Evolutionary conservation across 768 basidiomycete genomes (phyloP).

Genomic region (Cystoderma amianthinum): DNA sequence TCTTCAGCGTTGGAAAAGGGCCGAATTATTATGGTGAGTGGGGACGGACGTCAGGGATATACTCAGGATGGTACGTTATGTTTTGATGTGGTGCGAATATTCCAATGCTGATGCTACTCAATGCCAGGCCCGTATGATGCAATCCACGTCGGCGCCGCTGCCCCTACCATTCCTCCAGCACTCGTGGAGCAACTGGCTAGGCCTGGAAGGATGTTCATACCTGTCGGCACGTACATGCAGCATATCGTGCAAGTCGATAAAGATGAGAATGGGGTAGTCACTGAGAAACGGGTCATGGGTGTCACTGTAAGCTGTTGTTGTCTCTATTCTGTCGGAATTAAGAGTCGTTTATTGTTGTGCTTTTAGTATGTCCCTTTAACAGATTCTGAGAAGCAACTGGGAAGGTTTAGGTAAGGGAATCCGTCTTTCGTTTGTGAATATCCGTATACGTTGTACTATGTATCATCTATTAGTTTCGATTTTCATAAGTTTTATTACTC

Average conservation of each 20-base stretch:
- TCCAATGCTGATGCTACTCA: not conserved
- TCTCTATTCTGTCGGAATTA: not conserved
- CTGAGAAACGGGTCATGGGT: constrained; percentile 61
- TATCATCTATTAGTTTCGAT: too few species aligned
- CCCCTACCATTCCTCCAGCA: constrained; percentile 60
- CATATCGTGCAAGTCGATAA: constrained; percentile 79
- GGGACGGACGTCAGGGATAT: constrained; percentile 76
- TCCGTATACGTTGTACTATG: too few species aligned
- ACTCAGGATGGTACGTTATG: constrained; percentile 19
- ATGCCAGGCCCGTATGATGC: constrained; percentile 61
- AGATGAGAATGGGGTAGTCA: constrained; percentile 59
- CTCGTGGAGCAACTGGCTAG: constrained; percentile 74
- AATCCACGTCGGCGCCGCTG: constrained; percentile 94
- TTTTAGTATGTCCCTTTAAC: constrained; percentile 66
- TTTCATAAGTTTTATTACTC: too few species aligned
- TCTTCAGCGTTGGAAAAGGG: constrained; percentile 43
- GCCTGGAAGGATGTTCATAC: constrained; percentile 88
- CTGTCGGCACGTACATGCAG: constrained; percentile 62
- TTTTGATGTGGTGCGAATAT: not conserved
- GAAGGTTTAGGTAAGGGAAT: too few species aligned
- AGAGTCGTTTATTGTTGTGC: too few species aligned
- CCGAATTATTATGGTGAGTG: constrained; percentile 55
- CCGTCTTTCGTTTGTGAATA: too few species aligned
- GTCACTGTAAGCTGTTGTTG: constrained; percentile 55
- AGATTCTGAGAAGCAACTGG: constrained; percentile 34